These are phyloP conservation scores for Moniliophthora roreri DNA, from an alignment of 1,284 basidiomycete species.

Conservation along the genomic window DNA sequence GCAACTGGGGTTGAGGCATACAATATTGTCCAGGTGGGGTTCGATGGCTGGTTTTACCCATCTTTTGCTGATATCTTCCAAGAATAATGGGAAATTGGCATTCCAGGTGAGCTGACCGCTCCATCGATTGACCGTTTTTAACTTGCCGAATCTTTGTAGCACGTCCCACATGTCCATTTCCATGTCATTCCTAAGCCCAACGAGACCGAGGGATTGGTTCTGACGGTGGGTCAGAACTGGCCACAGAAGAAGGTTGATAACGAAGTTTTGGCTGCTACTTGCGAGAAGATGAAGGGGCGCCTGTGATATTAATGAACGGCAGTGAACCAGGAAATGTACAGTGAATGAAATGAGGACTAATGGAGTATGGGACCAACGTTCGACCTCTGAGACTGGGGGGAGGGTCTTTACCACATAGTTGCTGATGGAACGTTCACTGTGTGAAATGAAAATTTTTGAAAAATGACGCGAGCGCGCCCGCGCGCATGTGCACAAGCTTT, in stretches of 20 bases:
- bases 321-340: background rate
- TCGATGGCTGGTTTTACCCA: background rate
- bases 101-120: conserved; percentile 30
- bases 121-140: background rate
- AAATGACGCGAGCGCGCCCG: too few species aligned
- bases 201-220: conserved; percentile 32
- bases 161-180: conserved; percentile 42
- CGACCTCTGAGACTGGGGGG: too few species aligned
- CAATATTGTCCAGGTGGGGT: conserved; percentile 54
- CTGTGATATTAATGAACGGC: background rate
- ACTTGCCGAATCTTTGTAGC: conserved; percentile 21
- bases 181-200: conserved; percentile 40
- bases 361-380: background rate
- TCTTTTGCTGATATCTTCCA: background rate
- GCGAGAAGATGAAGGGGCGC: conserved; percentile 15
- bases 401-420: too few species aligned
- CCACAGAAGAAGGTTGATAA: conserved; percentile 29
- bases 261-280: conserved; percentile 25
- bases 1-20: conserved; percentile 57
- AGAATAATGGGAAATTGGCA: conserved; percentile 41
- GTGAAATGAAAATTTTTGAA: too few species aligned
- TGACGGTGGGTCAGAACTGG: conserved; percentile 32
- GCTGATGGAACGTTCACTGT: too few species aligned
- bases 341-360: background rate
- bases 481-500: too few species aligned